These are phyloP conservation scores for Vachellia pachyceras DNA, from an alignment of 306 rosid species.

Conservation along the genomic window DNA sequence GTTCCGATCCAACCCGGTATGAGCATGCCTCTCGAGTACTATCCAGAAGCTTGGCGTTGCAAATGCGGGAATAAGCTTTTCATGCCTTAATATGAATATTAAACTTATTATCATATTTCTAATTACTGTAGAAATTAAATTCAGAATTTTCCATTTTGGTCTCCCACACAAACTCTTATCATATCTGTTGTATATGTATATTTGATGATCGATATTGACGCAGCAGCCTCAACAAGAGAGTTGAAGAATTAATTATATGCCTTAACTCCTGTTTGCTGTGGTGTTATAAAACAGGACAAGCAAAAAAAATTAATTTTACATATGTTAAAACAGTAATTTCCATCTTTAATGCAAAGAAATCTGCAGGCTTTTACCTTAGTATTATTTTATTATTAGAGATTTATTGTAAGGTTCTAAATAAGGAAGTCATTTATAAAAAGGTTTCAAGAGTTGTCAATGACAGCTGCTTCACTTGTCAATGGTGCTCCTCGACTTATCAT, in stretches of 20 bases:
- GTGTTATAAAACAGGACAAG: too few relatives aligned
- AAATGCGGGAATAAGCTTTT: slow-evolving; percentile 83
- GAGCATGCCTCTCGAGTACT: slow-evolving; percentile 77
- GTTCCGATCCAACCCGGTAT: slow-evolving; percentile 89
- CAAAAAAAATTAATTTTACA: too few relatives aligned
- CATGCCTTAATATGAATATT: slow-evolving; percentile 59
- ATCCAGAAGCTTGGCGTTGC: slow-evolving; percentile 99
- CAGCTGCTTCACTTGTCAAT: too few relatives aligned
- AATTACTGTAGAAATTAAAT: slow-evolving; percentile 28
- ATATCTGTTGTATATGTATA: neutral
- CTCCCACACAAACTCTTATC: neutral
- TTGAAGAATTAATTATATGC: neutral
- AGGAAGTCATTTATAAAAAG: too few relatives aligned
- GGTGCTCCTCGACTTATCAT: too few relatives aligned
- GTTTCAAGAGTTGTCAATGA: too few relatives aligned
- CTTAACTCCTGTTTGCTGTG: too few relatives aligned
- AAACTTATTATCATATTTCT: neutral
- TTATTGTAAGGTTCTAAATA: too few relatives aligned
- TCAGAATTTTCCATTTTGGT: slow-evolving; percentile 31
- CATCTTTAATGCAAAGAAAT: too few relatives aligned
- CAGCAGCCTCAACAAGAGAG: neutral
- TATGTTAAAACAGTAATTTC: too few relatives aligned
- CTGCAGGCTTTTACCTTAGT: too few relatives aligned
- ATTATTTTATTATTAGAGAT: too few relatives aligned
- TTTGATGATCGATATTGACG: neutral